Percentiles rank a stretch among this genome's conserved stretches.
phyloP scores from a whole-genome alignment of 179 eudicot genomes.

The Amaranthus tricolor region DNA sequence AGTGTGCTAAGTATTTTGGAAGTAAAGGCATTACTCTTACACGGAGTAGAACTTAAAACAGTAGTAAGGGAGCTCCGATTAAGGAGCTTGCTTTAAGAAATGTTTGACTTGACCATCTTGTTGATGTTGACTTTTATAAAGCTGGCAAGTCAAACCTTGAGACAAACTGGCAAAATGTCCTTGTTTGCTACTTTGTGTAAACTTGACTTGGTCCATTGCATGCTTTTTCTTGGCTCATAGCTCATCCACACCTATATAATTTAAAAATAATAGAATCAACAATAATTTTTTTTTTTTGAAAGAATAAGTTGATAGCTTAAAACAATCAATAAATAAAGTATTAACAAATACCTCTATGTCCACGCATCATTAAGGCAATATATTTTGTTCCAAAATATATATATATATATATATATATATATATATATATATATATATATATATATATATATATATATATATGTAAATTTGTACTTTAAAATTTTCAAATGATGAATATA shows the following conservation, averaged over 20 bases:
- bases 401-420: too few relatives aligned
- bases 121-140: neutral
- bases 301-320: too few relatives aligned
- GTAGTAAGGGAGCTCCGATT: neutral
- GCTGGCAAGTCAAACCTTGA: neutral
- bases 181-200: neutral
- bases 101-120: neutral
- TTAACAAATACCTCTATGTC: too few relatives aligned
- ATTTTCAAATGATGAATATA: too few relatives aligned
- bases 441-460: too few relatives aligned
- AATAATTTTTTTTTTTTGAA: too few relatives aligned
- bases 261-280: neutral
- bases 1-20: neutral
- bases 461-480: too few relatives aligned
- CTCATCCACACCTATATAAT: neutral
- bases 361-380: too few relatives aligned
- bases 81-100: constrained; percentile 3
- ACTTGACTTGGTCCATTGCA: neutral
- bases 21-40: neutral
- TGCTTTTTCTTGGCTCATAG: neutral
- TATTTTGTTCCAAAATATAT: too few relatives aligned
- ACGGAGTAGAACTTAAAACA: neutral
- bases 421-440: too few relatives aligned
- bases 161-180: neutral
- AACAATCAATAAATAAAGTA: too few relatives aligned